These are phyloP conservation scores for Candida palmyrensis DNA, from an alignment of 805 yeast species.

Conservation along the genomic window DNA sequence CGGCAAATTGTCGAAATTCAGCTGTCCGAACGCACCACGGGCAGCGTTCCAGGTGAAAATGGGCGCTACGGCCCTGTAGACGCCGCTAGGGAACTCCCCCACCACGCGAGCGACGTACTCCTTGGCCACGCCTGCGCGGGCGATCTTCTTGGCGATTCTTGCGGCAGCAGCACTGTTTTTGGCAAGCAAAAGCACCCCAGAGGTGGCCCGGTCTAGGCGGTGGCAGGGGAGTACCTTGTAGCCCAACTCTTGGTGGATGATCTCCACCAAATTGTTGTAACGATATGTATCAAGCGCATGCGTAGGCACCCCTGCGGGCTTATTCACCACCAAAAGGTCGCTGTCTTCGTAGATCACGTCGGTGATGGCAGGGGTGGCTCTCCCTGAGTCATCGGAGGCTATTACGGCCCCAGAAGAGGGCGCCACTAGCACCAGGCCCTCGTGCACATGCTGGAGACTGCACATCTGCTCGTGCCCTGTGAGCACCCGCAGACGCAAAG, in stretches of 20 bases:
- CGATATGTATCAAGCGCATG: conserved; percentile 46
- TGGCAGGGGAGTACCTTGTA: conserved; percentile 39
- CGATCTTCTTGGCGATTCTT: conserved; percentile 22
- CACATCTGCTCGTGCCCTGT: conserved; percentile 23
- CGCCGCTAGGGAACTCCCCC: conserved; percentile 34
- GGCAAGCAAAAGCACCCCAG: conserved; percentile 45
- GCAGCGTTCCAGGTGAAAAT: conserved; percentile 29
- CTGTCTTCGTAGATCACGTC: conserved; percentile 31
- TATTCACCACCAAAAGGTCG: conserved; percentile 39
- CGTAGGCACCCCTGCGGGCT: conserved; percentile 51
- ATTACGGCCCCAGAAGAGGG: conserved; percentile 5
- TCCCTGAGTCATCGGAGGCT: conserved; percentile 1
- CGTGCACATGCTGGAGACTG: conserved; percentile 39
- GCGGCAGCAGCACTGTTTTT: conserved; percentile 28
- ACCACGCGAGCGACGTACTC: conserved; percentile 42
- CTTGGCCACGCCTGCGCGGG: conserved; percentile 17
- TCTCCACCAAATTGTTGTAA: conserved; percentile 40
- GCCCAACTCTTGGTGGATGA: conserved; percentile 26
- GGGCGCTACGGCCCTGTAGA: conserved; percentile 32
- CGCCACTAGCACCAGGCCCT: conserved; percentile 30
- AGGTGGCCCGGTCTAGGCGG: conserved; percentile 47
- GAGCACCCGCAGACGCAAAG: conserved; percentile 9
- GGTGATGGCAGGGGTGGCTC: conserved; percentile 8
- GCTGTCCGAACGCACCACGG: conserved; percentile 29
- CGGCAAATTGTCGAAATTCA: conserved; percentile 19